Conservation (phyloP, 225 moss, liverwort and hornwort genomes). For the Marchantia paleacea region DNA sequence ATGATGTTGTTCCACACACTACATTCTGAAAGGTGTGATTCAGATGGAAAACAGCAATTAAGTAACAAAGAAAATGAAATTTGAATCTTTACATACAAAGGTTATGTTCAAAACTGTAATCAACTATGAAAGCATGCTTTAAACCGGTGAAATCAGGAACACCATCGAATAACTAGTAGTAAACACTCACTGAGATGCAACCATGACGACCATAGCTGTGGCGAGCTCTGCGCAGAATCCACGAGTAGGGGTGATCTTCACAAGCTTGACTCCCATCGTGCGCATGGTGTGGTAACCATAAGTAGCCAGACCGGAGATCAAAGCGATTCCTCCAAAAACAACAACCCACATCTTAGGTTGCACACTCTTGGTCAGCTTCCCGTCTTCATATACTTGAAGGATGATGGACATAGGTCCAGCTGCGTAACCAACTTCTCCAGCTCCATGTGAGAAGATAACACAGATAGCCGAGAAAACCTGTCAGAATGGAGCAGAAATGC, state of each 20-base stretch:
- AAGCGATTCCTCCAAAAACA: constrained; percentile 19
- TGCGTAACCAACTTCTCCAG: constrained; percentile 31
- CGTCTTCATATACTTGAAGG: constrained; percentile 20
- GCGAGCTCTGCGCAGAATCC: constrained; percentile 34
- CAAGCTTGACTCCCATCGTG: constrained; percentile 36
- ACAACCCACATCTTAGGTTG: constrained; percentile 17
- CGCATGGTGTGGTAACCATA: constrained; percentile 30
- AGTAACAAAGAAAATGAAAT: too few relatives aligned
- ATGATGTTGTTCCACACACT: too few relatives aligned
- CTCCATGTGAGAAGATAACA: constrained; percentile 39
- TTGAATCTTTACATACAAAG: too few relatives aligned
- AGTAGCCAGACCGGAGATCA: constrained; percentile 21
- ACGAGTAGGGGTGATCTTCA: constrained; percentile 31
- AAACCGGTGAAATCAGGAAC: too few relatives aligned
- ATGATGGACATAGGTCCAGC: constrained; percentile 27
- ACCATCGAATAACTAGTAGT: too few relatives aligned
- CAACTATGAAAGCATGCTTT: too few relatives aligned
- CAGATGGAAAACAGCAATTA: too few relatives aligned
- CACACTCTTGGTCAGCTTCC: constrained; percentile 24
- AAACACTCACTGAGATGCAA: constrained; percentile 28
- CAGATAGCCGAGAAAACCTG: constrained; percentile 35
- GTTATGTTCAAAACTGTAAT: too few relatives aligned
- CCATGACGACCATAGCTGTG: constrained; percentile 24
- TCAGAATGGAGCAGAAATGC: too few relatives aligned
- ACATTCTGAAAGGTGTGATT: too few relatives aligned